A percentile compares a stretch with the other conserved stretches of the same genome.
These are phyloP conservation scores for Solanum paucissectum DNA, from an alignment of 257 asterid species.

Conservation along the genomic window DNA sequence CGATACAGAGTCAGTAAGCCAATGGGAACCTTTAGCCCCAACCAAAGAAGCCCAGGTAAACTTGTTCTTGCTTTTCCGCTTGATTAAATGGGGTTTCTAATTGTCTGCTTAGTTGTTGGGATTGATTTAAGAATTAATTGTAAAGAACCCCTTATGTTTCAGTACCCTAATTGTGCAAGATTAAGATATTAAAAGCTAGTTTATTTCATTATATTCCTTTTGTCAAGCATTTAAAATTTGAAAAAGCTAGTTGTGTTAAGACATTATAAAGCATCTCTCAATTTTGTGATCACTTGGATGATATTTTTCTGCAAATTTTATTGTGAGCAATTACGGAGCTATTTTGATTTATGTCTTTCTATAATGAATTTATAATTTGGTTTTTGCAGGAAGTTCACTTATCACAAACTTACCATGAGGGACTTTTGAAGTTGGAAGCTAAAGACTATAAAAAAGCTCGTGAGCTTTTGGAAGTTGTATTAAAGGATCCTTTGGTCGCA, in stretches of 20 bases:
- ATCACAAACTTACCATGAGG: slow-evolving; percentile 86
- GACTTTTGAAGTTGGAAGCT: slow-evolving; percentile 72
- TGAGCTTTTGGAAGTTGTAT: slow-evolving; percentile 64
- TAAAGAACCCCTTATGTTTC: not conserved
- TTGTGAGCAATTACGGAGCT: not conserved
- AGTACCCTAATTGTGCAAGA: not conserved
- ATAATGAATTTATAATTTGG: not conserved
- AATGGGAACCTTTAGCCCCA: slow-evolving; percentile 91
- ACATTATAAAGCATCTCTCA: not conserved
- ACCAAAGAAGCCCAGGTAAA: slow-evolving; percentile 96
- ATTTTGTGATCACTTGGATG: not conserved
- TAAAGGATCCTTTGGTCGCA: slow-evolving; percentile 77
- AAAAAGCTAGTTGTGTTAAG: not conserved
- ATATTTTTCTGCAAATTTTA: not conserved
- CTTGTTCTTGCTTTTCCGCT: not conserved
- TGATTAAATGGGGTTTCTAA: not conserved
- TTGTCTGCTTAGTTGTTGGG: not conserved
- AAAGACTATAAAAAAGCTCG: slow-evolving; percentile 81
- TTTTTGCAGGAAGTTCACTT: slow-evolving; percentile 72
- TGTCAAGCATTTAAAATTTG: not conserved
- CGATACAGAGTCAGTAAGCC: slow-evolving; percentile 61
- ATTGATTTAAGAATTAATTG: not conserved
- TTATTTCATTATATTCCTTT: not conserved
- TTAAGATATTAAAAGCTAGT: not conserved
- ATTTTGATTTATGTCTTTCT: not conserved